Conservation (phyloP, 2,329 filamentous ascomycete species). For the Alternaria incomplexa region DNA sequence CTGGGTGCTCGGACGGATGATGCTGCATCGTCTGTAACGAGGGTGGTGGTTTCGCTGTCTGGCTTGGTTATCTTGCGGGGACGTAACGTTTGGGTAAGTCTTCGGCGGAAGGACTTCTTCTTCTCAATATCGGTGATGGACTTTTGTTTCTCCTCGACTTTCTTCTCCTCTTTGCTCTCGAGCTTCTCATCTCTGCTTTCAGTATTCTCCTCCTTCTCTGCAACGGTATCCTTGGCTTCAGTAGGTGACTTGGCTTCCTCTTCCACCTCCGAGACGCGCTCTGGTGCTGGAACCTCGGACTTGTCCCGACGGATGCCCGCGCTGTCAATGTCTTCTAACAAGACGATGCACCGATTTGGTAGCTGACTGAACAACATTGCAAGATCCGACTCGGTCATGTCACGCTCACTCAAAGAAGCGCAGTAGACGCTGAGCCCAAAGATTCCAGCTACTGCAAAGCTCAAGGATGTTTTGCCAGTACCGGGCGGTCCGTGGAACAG, state of each 20-base stretch:
- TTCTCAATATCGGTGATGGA: background rate
- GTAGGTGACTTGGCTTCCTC: background rate
- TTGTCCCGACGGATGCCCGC: constrained; percentile 51
- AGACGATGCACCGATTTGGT: constrained; percentile 54
- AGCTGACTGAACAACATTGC: constrained; percentile 52
- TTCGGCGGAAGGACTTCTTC: constrained; percentile 4
- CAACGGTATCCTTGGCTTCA: background rate
- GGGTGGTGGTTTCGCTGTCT: constrained; percentile 5
- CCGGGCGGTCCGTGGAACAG: constrained; percentile 81
- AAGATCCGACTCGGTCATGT: constrained; percentile 71
- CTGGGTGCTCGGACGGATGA: background rate
- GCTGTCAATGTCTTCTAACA: constrained; percentile 57
- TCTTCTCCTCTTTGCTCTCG: background rate
- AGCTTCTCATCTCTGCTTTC: background rate
- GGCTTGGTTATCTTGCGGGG: background rate
- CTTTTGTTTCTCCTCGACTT: background rate
- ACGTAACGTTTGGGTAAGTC: background rate
- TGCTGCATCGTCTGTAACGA: background rate
- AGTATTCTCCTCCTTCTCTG: background rate
- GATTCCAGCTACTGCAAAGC: constrained; percentile 53
- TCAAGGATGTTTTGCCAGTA: constrained; percentile 71
- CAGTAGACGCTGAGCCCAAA: constrained; percentile 56
- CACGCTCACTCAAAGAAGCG: constrained; percentile 66
- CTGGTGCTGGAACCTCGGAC: background rate
- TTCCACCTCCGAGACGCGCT: background rate